Evolutionary conservation across 2,329 filamentous ascomycete species (phyloP).

Genomic region (Myrmaecium sp.): DNA sequence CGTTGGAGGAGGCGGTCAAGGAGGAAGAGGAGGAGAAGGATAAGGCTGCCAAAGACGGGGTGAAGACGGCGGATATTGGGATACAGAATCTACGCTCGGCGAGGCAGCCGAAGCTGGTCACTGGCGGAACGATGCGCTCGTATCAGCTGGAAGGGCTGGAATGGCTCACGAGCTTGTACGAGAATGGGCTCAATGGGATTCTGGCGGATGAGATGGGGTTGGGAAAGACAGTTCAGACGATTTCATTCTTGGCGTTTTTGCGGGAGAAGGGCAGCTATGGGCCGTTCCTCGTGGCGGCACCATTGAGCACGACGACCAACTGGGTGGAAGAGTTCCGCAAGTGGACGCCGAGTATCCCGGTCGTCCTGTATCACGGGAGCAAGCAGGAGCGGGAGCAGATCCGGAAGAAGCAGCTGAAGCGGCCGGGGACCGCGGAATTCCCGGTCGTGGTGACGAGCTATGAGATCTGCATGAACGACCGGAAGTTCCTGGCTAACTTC

Average conservation of each 20-base stretch:
- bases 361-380: constrained; percentile 77
- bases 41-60: constrained; percentile 38
- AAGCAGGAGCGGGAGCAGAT: constrained; percentile 62
- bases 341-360: constrained; percentile 80
- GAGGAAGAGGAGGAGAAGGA: constrained; percentile 41
- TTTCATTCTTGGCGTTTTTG: constrained; percentile 70
- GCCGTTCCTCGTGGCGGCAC: constrained; percentile 79
- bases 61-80: constrained; percentile 43
- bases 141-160: constrained; percentile 91
- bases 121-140: constrained; percentile 76
- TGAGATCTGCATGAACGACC: constrained; percentile 87
- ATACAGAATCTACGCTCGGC: constrained; percentile 61
- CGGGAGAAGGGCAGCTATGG: constrained; percentile 78
- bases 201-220: constrained; percentile 89
- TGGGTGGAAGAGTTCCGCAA: constrained; percentile 89
- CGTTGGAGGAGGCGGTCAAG: constrained; percentile 40
- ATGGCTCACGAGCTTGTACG: constrained; percentile 70
- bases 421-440: constrained; percentile 54
- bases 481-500: constrained; percentile 62
- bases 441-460: constrained; percentile 91
- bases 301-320: constrained; percentile 80
- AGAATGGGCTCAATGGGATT: constrained; percentile 85
- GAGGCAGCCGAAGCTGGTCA: constrained; percentile 68
- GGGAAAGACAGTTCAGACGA: constrained; percentile 84
- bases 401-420: constrained; percentile 54